These are phyloP conservation scores for Aspergillus baeticus DNA, from an alignment of 495 filamentous ascomycete genomes.

Conservation along the genomic window DNA sequence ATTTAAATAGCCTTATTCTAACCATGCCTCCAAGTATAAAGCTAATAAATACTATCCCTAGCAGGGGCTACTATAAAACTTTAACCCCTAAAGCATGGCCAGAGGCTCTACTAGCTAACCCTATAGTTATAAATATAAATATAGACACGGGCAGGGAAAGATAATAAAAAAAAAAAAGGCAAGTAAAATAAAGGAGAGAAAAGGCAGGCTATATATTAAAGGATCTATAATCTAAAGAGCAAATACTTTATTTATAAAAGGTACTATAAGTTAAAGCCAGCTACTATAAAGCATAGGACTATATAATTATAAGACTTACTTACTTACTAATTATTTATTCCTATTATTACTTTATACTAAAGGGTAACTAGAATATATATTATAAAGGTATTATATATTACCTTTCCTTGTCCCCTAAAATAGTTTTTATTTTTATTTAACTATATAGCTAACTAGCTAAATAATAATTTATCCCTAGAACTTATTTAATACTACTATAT, in stretches of 20 bases:
- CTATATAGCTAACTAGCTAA: not conserved
- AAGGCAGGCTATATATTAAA: slow-evolving; percentile 6
- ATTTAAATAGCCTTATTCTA: not conserved
- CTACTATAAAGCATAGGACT: slow-evolving; percentile 4
- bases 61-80: not conserved
- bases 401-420: too few relatives aligned
- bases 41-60: not conserved
- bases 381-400: not conserved
- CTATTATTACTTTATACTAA: too few relatives aligned
- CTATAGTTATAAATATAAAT: too few relatives aligned
- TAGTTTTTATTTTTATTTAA: too few relatives aligned
- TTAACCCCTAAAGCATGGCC: too few relatives aligned
- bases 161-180: slow-evolving; percentile 1
- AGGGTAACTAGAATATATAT: too few relatives aligned
- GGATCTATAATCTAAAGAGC: slow-evolving; percentile 4
- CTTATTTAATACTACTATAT: slow-evolving; percentile 8
- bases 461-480: slow-evolving; percentile 4
- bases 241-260: slow-evolving; percentile 1
- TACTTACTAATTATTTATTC: too few relatives aligned
- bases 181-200: slow-evolving; percentile 6
- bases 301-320: not conserved
- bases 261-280: slow-evolving; percentile 4
- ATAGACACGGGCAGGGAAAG: slow-evolving; percentile 4
- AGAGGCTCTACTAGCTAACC: too few relatives aligned
- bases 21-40: slow-evolving; percentile 7